Percentiles rank a stretch among this genome's conserved stretches.
phyloP scores from a whole-genome alignment of 305 asterid genomes.

The Fraxinus xanthoxyloides region DNA sequence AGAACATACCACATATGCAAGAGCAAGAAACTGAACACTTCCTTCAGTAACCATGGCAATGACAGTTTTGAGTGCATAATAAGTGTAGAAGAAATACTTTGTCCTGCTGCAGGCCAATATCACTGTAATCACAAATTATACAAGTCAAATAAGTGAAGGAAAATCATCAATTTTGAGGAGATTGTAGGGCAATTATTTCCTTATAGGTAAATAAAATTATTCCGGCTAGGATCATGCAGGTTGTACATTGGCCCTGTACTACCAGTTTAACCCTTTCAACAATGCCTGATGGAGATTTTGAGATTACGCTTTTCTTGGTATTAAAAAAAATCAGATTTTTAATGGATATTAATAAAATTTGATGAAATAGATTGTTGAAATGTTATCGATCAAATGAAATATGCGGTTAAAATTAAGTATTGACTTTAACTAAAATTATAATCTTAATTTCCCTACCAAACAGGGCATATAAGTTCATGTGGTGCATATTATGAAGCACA shows the following conservation, averaged over 20 bases:
- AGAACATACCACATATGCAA: slow-evolving; percentile 74
- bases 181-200: not conserved
- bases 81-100: slow-evolving; percentile 60
- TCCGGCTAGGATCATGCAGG: too few relatives aligned
- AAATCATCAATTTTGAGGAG: not conserved
- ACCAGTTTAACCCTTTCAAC: too few relatives aligned
- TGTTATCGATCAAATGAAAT: too few relatives aligned
- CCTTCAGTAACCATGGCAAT: slow-evolving; percentile 79
- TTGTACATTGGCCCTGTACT: too few relatives aligned
- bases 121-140: slow-evolving; percentile 38
- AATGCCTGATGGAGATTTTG: too few relatives aligned
- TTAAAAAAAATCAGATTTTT: too few relatives aligned
- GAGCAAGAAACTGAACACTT: slow-evolving; percentile 82
- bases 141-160: not conserved
- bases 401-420: too few relatives aligned
- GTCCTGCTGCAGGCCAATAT: slow-evolving; percentile 74
- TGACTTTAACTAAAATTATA: too few relatives aligned
- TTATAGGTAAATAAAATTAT: not conserved
- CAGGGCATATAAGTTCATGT: not conserved
- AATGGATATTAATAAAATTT: too few relatives aligned
- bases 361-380: too few relatives aligned
- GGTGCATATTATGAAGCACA: not conserved
- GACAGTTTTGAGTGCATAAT: slow-evolving; percentile 61
- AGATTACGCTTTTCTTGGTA: not conserved
- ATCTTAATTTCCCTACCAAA: too few relatives aligned